Conservation (phyloP, 2,329 filamentous ascomycete genomes). For the Furcasterigmium sp. region DNA sequence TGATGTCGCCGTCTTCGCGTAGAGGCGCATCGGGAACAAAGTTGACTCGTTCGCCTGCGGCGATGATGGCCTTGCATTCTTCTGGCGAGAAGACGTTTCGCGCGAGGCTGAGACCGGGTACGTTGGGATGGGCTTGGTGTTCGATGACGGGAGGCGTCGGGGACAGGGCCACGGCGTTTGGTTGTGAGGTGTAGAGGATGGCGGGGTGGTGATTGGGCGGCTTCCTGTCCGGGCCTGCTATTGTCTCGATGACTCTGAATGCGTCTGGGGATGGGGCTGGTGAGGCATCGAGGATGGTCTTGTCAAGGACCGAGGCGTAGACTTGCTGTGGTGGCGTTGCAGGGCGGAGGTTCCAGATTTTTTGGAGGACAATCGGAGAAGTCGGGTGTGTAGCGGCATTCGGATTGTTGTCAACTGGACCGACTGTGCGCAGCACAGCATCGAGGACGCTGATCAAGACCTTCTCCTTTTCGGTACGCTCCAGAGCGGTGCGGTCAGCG, state of each 20-base stretch:
- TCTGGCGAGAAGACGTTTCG: constrained; percentile 53
- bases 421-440: constrained; percentile 57
- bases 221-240: constrained; percentile 53
- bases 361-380: constrained; percentile 47
- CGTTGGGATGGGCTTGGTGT: constrained; percentile 54
- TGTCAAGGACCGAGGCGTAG: constrained; percentile 55
- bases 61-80: constrained; percentile 63
- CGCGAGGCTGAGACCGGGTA: constrained; percentile 56
- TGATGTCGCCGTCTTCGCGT: constrained; percentile 58
- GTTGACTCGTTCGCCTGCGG: constrained; percentile 58
- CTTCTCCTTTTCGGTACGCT: constrained; percentile 39
- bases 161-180: constrained; percentile 50
- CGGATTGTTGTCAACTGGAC: constrained; percentile 49
- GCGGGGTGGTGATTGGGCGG: constrained; percentile 65
- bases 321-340: constrained; percentile 34
- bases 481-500: constrained; percentile 14
- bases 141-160: constrained; percentile 38
- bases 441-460: constrained; percentile 59
- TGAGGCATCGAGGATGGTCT: constrained; percentile 41
- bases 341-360: constrained; percentile 54
- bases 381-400: constrained; percentile 16
- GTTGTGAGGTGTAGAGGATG: constrained; percentile 55
- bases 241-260: constrained; percentile 58
- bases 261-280: constrained; percentile 28
- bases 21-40: constrained; percentile 65